Percentiles rank a stretch among this genome's conserved stretches.
phyloP scores from a whole-genome alignment of 1,284 basidiomycete species.

The Dichomitus squalens region DNA sequence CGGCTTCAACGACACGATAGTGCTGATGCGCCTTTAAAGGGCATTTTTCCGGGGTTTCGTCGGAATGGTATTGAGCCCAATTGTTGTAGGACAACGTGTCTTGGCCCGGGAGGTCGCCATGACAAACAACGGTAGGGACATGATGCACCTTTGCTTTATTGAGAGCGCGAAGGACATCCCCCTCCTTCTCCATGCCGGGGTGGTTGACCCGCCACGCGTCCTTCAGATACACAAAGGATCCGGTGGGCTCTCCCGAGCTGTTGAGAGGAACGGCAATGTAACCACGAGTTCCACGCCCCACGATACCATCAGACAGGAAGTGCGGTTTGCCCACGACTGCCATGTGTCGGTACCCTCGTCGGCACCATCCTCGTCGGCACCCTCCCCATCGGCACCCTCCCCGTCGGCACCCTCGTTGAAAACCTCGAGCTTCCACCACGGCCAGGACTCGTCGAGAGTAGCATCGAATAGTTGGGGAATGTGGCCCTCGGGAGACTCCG shows the following conservation, averaged over 20 bases:
- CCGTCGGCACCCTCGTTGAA: neutral
- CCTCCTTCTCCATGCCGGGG: slow-evolving; percentile 6
- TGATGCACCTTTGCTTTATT: slow-evolving; percentile 12
- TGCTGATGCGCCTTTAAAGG: slow-evolving; percentile 11
- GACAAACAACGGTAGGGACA: slow-evolving; percentile 17
- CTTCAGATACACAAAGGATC: slow-evolving; percentile 10
- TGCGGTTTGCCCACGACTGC: slow-evolving; percentile 10
- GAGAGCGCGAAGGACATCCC: slow-evolving; percentile 11
- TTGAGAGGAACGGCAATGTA: slow-evolving; percentile 11
- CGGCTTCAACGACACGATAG: slow-evolving; percentile 15
- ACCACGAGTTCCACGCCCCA: slow-evolving; percentile 15
- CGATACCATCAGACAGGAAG: slow-evolving; percentile 1
- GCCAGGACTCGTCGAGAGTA: slow-evolving; percentile 1
- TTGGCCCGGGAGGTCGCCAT: slow-evolving; percentile 14
- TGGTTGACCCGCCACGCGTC: slow-evolving; percentile 16
- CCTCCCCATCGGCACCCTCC: no score
- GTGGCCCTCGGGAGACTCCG: neutral
- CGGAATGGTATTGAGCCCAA: no score
- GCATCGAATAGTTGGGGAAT: neutral
- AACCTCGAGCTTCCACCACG: slow-evolving; percentile 11
- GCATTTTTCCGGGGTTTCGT: neutral
- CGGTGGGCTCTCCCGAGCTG: neutral
- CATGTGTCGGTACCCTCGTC: no score
- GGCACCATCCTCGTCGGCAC: no score
- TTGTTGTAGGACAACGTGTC: no score